A percentile compares a stretch with the other conserved stretches of the same genome.
Conservation (phyloP, 2,329 filamentous ascomycete species). For the Gnomoniopsis sp. region DNA sequence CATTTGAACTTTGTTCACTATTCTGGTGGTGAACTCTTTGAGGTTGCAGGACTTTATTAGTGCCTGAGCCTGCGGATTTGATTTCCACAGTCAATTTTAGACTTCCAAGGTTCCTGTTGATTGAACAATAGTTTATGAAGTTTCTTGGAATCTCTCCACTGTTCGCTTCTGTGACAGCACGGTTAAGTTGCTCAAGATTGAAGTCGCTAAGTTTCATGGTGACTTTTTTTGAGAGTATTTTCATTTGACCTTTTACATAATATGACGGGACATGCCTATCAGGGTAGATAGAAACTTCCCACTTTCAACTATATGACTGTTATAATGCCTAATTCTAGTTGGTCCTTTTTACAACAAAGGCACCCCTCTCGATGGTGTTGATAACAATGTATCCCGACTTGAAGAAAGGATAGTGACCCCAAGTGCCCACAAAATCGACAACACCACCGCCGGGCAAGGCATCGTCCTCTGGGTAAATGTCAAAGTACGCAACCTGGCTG, state of each 20-base stretch:
- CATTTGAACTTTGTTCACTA: background rate
- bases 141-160: too few relatives aligned
- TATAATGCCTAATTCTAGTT: background rate
- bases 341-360: slow-evolving; percentile 32
- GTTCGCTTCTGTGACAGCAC: too few relatives aligned
- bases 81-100: too few relatives aligned
- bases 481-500: slow-evolving; percentile 43
- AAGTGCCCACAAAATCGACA: slow-evolving; percentile 37
- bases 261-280: background rate
- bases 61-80: too few relatives aligned
- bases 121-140: too few relatives aligned
- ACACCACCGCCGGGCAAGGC: slow-evolving; percentile 30
- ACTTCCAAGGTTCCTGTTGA: too few relatives aligned
- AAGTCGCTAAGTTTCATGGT: too few relatives aligned
- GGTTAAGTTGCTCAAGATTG: too few relatives aligned
- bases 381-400: slow-evolving; percentile 34
- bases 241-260: too few relatives aligned
- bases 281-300: background rate
- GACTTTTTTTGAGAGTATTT: too few relatives aligned
- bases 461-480: slow-evolving; percentile 47
- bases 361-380: slow-evolving; percentile 46
- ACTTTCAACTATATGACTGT: background rate
- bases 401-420: slow-evolving; percentile 44
- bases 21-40: too few relatives aligned
- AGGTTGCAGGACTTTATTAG: too few relatives aligned